phyloP scores from a whole-genome alignment of 1,284 basidiomycete genomes.

The Abortiporus biennis region DNA sequence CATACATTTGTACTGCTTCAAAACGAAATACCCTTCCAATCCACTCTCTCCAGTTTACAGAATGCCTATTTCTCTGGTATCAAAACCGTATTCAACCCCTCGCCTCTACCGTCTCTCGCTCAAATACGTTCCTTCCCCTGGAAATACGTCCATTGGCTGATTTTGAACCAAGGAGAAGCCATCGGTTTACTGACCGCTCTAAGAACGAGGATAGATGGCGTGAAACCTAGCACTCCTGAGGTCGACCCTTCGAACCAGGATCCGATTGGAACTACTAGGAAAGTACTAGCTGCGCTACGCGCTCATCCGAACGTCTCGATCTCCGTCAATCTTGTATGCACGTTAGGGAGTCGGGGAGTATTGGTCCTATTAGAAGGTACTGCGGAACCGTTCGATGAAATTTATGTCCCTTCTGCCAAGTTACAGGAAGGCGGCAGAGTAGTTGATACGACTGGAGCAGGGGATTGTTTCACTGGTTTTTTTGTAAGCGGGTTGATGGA shows the following conservation, averaged over 20 bases:
- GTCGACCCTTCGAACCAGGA: too few species aligned
- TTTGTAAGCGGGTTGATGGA: constrained; percentile 44
- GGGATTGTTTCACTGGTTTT: constrained; percentile 56
- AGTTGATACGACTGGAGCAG: constrained; percentile 53
- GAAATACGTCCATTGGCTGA: constrained; percentile 43
- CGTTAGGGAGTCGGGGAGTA: constrained; percentile 45
- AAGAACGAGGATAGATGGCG: constrained; percentile 5
- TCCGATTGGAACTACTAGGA: too few species aligned
- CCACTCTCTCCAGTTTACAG: constrained; percentile 33
- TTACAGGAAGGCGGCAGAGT: constrained; percentile 33
- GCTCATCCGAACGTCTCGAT: constrained; percentile 10
- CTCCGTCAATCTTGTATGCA: constrained; percentile 41
- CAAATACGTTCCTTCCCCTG: constrained; percentile 39
- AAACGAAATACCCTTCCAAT: constrained; percentile 46
- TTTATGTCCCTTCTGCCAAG: constrained; percentile 38
- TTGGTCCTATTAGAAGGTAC: constrained; percentile 24
- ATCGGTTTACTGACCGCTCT: constrained; percentile 27
- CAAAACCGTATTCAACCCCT: constrained; percentile 46
- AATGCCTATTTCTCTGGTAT: constrained; percentile 12
- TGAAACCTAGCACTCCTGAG: too few species aligned
- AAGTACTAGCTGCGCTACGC: constrained; percentile 14
- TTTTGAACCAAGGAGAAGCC: constrained; percentile 50
- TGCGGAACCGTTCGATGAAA: constrained; percentile 25
- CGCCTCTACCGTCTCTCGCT: constrained; percentile 36
- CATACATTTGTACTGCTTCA: constrained; percentile 46